Evolutionary conservation across 2,329 filamentous ascomycete genomes (phyloP).

Genomic region (Byssochlamys sp.): DNA sequence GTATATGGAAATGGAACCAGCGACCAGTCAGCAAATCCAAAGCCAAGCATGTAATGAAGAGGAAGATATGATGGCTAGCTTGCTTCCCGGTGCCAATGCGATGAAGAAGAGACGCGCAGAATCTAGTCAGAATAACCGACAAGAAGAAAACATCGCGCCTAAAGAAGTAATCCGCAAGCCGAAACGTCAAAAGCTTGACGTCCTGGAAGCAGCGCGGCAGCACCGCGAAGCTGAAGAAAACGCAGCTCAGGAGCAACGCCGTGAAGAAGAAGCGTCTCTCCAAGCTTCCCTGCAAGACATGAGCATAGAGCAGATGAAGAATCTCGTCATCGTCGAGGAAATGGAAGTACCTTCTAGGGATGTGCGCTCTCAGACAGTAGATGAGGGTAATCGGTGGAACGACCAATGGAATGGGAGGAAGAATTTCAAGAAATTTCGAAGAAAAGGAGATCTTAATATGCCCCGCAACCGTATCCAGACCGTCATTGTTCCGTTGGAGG

Average conservation of each 20-base stretch:
- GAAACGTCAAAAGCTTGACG: constrained; percentile 54
- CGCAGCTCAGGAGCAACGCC: constrained; percentile 44
- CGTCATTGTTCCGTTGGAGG: constrained; percentile 62
- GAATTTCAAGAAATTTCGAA: constrained; percentile 82
- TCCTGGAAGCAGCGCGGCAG: constrained; percentile 54
- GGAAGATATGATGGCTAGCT: constrained; percentile 56
- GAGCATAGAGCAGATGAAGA: constrained; percentile 62
- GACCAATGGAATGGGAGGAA: constrained; percentile 84
- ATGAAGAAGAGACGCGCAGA: constrained; percentile 69
- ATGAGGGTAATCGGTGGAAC: constrained; percentile 63
- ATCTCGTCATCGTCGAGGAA: constrained; percentile 65
- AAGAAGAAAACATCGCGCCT: constrained; percentile 14
- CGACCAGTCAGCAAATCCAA: constrained; percentile 17
- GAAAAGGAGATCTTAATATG: constrained; percentile 23
- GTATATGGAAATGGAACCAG: constrained; percentile 15
- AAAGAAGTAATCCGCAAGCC: constrained; percentile 28
- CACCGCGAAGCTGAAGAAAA: constrained; percentile 46
- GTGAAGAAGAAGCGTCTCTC: constrained; percentile 59
- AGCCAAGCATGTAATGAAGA: constrained; percentile 24
- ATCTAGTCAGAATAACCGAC: constrained; percentile 41
- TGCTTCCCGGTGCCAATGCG: constrained; percentile 66
- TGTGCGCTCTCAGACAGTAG: constrained; percentile 22
- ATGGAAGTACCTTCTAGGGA: constrained; percentile 51
- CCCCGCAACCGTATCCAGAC: constrained; percentile 38
- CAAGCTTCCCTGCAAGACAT: constrained; percentile 51